Evolutionary conservation across 2,329 filamentous ascomycete species (phyloP).

Genomic region (Clonostachys byssicola): DNA sequence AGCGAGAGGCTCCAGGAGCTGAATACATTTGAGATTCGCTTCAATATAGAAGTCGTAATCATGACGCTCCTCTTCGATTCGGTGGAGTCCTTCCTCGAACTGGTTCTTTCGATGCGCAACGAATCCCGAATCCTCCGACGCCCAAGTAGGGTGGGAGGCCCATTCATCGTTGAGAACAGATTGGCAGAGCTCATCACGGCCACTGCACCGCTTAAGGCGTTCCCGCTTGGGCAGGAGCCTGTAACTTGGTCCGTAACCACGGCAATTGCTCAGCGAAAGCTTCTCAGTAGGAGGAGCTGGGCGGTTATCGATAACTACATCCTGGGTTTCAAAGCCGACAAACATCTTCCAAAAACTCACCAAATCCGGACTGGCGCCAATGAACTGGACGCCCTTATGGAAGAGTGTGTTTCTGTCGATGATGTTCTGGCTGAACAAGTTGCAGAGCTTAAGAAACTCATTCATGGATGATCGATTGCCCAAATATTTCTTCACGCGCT

Average conservation of each 20-base stretch:
- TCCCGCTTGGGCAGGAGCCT: slow-evolving; percentile 87
- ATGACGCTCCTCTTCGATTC: slow-evolving; percentile 96
- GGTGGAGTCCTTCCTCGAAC: slow-evolving; percentile 88
- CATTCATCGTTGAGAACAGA: slow-evolving; percentile 95
- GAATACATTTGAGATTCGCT: slow-evolving; percentile 89
- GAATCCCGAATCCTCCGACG: slow-evolving; percentile 95
- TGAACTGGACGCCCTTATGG: slow-evolving; percentile 78
- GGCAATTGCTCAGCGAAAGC: slow-evolving; percentile 92
- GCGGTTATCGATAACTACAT: slow-evolving; percentile 75
- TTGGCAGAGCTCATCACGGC: slow-evolving; percentile 90
- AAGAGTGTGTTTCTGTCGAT: slow-evolving; percentile 83
- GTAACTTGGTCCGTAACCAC: slow-evolving; percentile 94
- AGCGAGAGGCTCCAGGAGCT: slow-evolving; percentile 89
- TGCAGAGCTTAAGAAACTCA: slow-evolving; percentile 96
- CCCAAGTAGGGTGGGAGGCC: slow-evolving; percentile 98
- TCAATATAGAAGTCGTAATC: slow-evolving; percentile 99
- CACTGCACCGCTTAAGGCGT: slow-evolving; percentile 85
- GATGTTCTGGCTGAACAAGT: slow-evolving; percentile 88
- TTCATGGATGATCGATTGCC: slow-evolving; percentile 89
- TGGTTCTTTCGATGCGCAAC: slow-evolving; percentile 96
- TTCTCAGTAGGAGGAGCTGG: slow-evolving; percentile 72
- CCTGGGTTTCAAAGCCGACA: slow-evolving; percentile 71
- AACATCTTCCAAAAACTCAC: slow-evolving; percentile 85
- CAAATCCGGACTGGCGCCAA: slow-evolving; percentile 85
- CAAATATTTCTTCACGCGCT: slow-evolving; percentile 93